Conservation (phyloP, 116 monocot genomes). For the Zostera marina region DNA sequence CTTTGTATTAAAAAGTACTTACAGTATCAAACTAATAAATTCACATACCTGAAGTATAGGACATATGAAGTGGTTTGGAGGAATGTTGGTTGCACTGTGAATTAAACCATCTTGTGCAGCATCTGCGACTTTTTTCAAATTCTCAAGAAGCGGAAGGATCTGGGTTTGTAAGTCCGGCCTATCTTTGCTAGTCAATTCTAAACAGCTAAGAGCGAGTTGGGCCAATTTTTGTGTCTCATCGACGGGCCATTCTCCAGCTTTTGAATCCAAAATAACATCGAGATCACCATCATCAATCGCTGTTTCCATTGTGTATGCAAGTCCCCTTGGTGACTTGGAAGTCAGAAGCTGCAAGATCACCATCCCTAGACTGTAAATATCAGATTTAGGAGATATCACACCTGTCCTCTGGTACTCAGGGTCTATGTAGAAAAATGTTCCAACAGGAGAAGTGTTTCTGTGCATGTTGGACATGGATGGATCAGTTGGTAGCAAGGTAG, state of each 20-base stretch:
- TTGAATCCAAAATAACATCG: conserved; percentile 29
- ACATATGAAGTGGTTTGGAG: conserved; percentile 45
- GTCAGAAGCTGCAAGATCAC: conserved; percentile 45
- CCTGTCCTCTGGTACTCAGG: conserved; percentile 64
- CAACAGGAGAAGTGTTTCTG: conserved; percentile 44
- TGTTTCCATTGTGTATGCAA: conserved; percentile 30
- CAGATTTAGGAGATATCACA: conserved; percentile 38
- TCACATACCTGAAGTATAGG: conserved; percentile 42
- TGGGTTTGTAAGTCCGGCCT: conserved; percentile 36
- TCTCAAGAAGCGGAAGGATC: conserved; percentile 37
- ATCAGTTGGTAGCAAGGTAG: conserved; percentile 25
- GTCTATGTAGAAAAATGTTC: conserved; percentile 58
- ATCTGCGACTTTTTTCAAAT: conserved; percentile 23
- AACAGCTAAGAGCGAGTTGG: conserved; percentile 31
- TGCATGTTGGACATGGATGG: conserved; percentile 13
- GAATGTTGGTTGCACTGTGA: not conserved
- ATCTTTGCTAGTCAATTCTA: conserved; percentile 37
- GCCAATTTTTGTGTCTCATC: conserved; percentile 25
- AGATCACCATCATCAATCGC: conserved; percentile 26
- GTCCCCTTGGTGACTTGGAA: conserved; percentile 4
- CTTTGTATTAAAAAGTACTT: no score
- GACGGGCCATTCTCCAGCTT: conserved; percentile 61
- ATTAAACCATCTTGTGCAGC: conserved; percentile 1
- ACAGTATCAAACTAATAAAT: not conserved
- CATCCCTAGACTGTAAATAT: conserved; percentile 43